Evolutionary conservation across 306 rosid species (phyloP).

Genomic region (Prunus davidiana): DNA sequence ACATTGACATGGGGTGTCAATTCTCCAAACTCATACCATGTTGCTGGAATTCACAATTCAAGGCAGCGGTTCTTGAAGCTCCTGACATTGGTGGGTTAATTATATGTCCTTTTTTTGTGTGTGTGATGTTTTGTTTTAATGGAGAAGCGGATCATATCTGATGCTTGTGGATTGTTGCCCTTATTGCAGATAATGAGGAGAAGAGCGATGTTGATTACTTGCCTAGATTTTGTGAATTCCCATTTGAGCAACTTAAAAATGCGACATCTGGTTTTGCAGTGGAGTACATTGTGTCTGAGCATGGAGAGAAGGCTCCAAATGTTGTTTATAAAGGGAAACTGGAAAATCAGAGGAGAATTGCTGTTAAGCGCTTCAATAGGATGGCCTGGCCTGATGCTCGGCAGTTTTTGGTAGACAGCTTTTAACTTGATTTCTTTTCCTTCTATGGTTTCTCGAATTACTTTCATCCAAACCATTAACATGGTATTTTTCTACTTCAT

Average conservation of each 20-base stretch:
- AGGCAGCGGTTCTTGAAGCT: slow-evolving; percentile 69
- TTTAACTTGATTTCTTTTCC: not conserved
- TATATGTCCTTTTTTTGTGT: not conserved
- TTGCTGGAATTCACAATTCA: slow-evolving; percentile 71
- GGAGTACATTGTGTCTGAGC: slow-evolving; percentile 83
- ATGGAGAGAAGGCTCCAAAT: slow-evolving; percentile 87
- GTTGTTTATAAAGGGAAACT: slow-evolving; percentile 84
- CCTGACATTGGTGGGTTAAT: slow-evolving; percentile 54
- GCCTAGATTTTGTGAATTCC: slow-evolving; percentile 60
- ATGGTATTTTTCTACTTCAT: not conserved
- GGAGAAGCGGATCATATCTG: slow-evolving; percentile 10
- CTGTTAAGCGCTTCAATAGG: slow-evolving; percentile 73
- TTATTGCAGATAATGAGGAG: slow-evolving; percentile 62
- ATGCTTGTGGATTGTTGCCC: slow-evolving; percentile 14
- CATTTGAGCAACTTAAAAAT: slow-evolving; percentile 68
- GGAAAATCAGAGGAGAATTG: slow-evolving; percentile 73
- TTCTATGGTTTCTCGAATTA: not conserved
- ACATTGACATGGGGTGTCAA: slow-evolving; percentile 58
- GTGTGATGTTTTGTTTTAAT: not conserved
- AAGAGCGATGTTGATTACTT: slow-evolving; percentile 43
- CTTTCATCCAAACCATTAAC: not conserved
- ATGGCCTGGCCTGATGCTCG: slow-evolving; percentile 85
- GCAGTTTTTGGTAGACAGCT: slow-evolving; percentile 59
- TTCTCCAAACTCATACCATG: slow-evolving; percentile 62
- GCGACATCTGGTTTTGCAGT: slow-evolving; percentile 88